These are phyloP conservation scores for Arthrobotrys sinensis DNA, from an alignment of 2,329 filamentous ascomycete species.

Conservation along the genomic window DNA sequence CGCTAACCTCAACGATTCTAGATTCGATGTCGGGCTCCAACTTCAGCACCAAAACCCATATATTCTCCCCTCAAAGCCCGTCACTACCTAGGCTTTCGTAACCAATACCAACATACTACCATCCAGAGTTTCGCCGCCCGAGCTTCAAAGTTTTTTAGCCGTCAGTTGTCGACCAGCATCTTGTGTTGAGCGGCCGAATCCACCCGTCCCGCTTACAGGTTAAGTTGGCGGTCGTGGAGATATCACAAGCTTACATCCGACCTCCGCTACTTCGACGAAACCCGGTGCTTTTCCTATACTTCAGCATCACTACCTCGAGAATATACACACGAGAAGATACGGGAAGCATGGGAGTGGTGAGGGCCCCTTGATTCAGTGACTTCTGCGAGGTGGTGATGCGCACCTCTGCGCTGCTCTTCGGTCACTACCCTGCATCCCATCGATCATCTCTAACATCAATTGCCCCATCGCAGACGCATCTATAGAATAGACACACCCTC, in stretches of 20 bases:
- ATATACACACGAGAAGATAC: slow-evolving; percentile 5
- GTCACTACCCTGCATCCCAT: neutral
- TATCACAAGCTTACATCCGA: slow-evolving; percentile 52
- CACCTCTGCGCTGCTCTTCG: neutral
- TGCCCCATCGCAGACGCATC: slow-evolving; percentile 1
- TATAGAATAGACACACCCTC: slow-evolving; percentile 20
- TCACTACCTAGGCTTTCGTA: neutral
- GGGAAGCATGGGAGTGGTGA: slow-evolving; percentile 40
- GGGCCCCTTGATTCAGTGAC: neutral
- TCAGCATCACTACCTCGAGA: neutral
- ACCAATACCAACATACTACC: neutral
- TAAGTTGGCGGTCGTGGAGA: neutral
- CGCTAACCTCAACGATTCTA: slow-evolving; percentile 35
- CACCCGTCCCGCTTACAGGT: slow-evolving; percentile 36
- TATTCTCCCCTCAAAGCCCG: neutral
- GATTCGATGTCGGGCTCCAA: slow-evolving; percentile 18
- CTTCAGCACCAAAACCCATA: neutral
- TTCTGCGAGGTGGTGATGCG: neutral
- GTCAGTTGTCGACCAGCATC: neutral
- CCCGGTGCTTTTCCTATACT: neutral
- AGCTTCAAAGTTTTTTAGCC: slow-evolving; percentile 3
- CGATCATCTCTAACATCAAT: neutral
- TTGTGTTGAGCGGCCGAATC: slow-evolving; percentile 47
- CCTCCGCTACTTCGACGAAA: slow-evolving; percentile 27
- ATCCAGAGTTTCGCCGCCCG: neutral